Evolutionary conservation across 192 early-diverging fungal genomes (phyloP), one percentile per base, ranked within the genome.

Genomic region (Linnemannia exigua): DNA sequence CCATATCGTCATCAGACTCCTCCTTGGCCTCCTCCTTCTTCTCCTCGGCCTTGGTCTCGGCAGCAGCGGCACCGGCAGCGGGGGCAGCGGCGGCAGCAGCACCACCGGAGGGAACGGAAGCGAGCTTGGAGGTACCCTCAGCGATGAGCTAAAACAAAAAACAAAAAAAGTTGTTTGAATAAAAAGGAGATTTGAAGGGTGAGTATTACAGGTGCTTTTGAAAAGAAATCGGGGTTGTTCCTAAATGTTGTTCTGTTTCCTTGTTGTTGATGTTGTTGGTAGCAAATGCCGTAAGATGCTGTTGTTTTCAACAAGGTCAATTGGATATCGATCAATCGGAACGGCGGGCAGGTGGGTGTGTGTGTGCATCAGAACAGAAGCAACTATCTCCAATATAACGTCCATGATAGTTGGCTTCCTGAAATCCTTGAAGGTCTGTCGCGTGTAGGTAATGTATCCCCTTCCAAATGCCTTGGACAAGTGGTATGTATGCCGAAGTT

Each of bases 101-200:
- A 90, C 96, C 98, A 92, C 96, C 98, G 78, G 97, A 74, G 86
- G 98, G 98, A 76, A 99, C 94, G 82, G 98, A 95, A 72, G 97
- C 91, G 75, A 99, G 93, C 95, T 99, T 99, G 82, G 90, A 87
- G 88, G 91, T 87, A 87, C 98, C 98, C 89, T 96, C 96, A 87
- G 93, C 95, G 81, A 99, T 96, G 88, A 99, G 88, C 96, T 95
- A 89, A 63, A 17, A 3, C 46, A 67, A 15, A 63, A n/a, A n/a
- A n/a, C n/a, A n/a, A n/a, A n/a, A n/a, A n/a, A n/a, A n/a, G 41
- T 44, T 44, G 41, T 44, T 44, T 44, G 33, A n/a, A 47, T 41
- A 46, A 20, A 46, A 25, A 19, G 20, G 3, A 17, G 12, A 6
- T 41, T 41, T 71, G 3, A 2, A 9, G 3, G 41, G 9, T 44